These are phyloP conservation scores for Quercus lobata DNA, from an alignment of 331 rosid genomes.

Conservation along the genomic window DNA sequence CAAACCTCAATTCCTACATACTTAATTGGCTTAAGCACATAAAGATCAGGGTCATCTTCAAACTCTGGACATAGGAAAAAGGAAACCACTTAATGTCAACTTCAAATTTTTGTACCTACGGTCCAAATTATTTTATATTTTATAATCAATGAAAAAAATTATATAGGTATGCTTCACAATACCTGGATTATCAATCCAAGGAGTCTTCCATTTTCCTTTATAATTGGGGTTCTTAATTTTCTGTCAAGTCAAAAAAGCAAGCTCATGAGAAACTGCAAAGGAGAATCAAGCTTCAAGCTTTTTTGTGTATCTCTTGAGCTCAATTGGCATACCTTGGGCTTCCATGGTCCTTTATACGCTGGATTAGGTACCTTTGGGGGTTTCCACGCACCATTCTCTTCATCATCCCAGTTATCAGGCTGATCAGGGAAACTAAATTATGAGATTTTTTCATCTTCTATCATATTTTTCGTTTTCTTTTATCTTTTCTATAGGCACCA, in stretches of 20 bases:
- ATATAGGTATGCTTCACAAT: constrained; percentile 5
- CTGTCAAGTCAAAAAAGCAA: constrained; percentile 39
- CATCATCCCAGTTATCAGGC: constrained; percentile 84
- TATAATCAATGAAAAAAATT: constrained; percentile 14
- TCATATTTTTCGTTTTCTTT: not conserved
- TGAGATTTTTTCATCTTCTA: not conserved
- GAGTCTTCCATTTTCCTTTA: constrained; percentile 85
- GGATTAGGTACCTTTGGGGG: constrained; percentile 80
- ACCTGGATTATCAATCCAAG: constrained; percentile 86
- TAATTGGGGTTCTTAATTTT: constrained; percentile 86
- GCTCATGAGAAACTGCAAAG: constrained; percentile 23
- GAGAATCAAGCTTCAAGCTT: constrained; percentile 5
- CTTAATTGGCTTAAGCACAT: constrained; percentile 80
- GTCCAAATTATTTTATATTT: not conserved
- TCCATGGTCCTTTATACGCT: constrained; percentile 82
- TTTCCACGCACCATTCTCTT: constrained; percentile 71
- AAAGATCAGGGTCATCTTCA: constrained; percentile 83
- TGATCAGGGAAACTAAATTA: constrained; percentile 19
- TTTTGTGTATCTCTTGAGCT: constrained; percentile 11
- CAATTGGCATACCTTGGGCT: constrained; percentile 49
- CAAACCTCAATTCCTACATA: constrained; percentile 83
- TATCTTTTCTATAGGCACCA: constrained; percentile 4
- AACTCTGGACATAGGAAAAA: constrained; percentile 45
- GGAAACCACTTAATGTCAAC: not conserved
- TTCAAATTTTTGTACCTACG: not conserved